phyloP scores from a whole-genome alignment of 371 early-diverging fungal genomes.

The Conidiobolus incongruus region DNA sequence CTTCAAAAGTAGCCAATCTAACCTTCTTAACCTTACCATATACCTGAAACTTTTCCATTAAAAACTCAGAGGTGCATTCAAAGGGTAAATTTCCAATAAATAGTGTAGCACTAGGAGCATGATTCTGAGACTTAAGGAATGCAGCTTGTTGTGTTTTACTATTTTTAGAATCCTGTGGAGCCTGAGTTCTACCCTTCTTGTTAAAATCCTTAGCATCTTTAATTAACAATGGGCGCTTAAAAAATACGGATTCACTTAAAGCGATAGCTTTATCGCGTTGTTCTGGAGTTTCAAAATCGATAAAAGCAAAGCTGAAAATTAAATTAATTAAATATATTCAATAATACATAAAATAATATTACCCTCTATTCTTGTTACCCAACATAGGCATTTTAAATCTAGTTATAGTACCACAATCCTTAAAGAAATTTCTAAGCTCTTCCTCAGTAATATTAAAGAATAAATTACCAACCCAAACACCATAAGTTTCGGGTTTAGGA shows the following conservation, averaged over 20 bases:
- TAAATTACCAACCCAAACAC: slow-evolving; percentile 60
- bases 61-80: slow-evolving; percentile 26
- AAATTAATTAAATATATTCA: background rate
- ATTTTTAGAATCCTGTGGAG: slow-evolving; percentile 3
- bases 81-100: slow-evolving; percentile 67
- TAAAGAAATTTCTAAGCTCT: slow-evolving; percentile 27
- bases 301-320: slow-evolving; percentile 34
- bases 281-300: slow-evolving; percentile 30
- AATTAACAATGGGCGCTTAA: slow-evolving; percentile 37
- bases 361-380: slow-evolving; percentile 21
- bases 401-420: slow-evolving; percentile 28
- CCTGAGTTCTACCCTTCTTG: slow-evolving; percentile 9
- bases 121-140: slow-evolving; percentile 14
- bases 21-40: slow-evolving; percentile 41
- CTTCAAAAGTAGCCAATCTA: slow-evolving; percentile 45
- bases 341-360: slow-evolving; percentile 6
- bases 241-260: slow-evolving; percentile 26
- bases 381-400: slow-evolving; percentile 38
- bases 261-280: slow-evolving; percentile 28
- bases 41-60: slow-evolving; percentile 31
- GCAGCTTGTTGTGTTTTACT: background rate
- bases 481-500: slow-evolving; percentile 12
- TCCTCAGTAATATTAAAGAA: slow-evolving; percentile 28
- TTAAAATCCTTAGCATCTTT: slow-evolving; percentile 17
- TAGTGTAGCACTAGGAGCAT: slow-evolving; percentile 41